Percentiles rank a stretch among this genome's conserved stretches.
phyloP scores from a whole-genome alignment of 495 filamentous ascomycete genomes.

The Neurospora sp. region DNA sequence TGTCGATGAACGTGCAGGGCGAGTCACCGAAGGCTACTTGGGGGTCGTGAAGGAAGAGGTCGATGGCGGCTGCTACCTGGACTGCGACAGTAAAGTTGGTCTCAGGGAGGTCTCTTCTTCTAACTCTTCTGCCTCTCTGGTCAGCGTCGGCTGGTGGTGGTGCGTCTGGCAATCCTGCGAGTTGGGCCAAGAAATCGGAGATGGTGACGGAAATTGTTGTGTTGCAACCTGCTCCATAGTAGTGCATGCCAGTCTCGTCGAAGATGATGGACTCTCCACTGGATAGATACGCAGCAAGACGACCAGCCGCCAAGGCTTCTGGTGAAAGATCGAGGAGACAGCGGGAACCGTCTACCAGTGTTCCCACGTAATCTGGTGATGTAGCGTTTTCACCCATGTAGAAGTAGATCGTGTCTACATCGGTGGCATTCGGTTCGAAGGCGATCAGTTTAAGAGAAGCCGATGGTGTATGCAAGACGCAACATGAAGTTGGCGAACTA shows the following conservation, averaged over 20 bases:
- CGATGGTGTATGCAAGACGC: constrained; percentile 10
- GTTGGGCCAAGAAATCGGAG: constrained; percentile 8
- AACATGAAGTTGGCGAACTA: constrained; percentile 14
- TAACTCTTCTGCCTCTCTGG: neutral
- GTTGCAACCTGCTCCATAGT: constrained; percentile 8
- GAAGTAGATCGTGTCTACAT: constrained; percentile 8
- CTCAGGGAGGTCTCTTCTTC: neutral
- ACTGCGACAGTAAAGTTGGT: constrained; percentile 15
- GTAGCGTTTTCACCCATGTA: constrained; percentile 11
- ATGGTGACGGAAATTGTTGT: constrained; percentile 8
- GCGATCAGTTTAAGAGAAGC: constrained; percentile 7
- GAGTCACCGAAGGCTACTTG: constrained; percentile 10
- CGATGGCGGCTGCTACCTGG: constrained; percentile 4
- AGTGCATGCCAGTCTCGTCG: constrained; percentile 12
- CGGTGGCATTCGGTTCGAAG: neutral
- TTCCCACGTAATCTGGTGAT: constrained; percentile 10
- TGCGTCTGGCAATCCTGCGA: constrained; percentile 1
- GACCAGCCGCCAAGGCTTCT: constrained; percentile 7
- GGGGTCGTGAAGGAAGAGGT: constrained; percentile 2
- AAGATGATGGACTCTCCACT: constrained; percentile 11
- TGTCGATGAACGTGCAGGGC: constrained; percentile 4
- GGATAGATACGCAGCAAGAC: constrained; percentile 1
- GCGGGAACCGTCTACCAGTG: constrained; percentile 6
- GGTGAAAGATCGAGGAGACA: constrained; percentile 11
- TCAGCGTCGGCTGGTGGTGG: neutral